These are phyloP conservation scores for Ploettnerulaceae sp. DNA, from an alignment of 2,329 filamentous ascomycete genomes.

Conservation along the genomic window DNA sequence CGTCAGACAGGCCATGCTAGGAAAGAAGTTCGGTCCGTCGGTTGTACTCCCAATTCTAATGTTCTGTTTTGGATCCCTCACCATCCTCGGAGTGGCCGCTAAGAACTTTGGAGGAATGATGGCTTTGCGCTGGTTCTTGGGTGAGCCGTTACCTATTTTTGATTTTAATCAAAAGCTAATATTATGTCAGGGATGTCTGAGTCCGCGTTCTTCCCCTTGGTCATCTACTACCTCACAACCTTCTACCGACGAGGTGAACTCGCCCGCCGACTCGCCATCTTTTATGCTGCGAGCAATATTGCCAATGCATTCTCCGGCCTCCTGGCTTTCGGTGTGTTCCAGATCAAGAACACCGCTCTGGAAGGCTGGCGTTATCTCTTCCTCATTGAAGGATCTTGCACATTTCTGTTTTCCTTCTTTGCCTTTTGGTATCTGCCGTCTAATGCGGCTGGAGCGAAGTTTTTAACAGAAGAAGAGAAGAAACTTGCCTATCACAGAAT, in stretches of 20 bases:
- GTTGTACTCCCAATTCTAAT: slow-evolving; percentile 63
- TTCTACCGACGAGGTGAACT: slow-evolving; percentile 71
- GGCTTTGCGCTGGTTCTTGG: slow-evolving; percentile 64
- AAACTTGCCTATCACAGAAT: slow-evolving; percentile 34
- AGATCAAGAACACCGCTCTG: slow-evolving; percentile 45
- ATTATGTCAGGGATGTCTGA: slow-evolving; percentile 48
- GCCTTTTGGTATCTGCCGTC: slow-evolving; percentile 36
- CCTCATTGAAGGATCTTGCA: slow-evolving; percentile 38
- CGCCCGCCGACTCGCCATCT: slow-evolving; percentile 64
- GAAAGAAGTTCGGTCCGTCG: slow-evolving; percentile 62
- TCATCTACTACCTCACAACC: slow-evolving; percentile 52
- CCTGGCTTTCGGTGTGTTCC: slow-evolving; percentile 41
- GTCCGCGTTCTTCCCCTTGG: slow-evolving; percentile 63
- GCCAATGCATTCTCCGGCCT: slow-evolving; percentile 57
- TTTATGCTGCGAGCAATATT: slow-evolving; percentile 72
- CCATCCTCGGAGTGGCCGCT: slow-evolving; percentile 47
- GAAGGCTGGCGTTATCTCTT: slow-evolving; percentile 50
- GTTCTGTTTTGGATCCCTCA: slow-evolving; percentile 62
- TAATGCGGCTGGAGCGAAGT: slow-evolving; percentile 29
- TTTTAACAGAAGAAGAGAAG: slow-evolving; percentile 33
- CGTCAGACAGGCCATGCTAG: slow-evolving; percentile 47
- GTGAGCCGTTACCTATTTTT: slow-evolving; percentile 29
- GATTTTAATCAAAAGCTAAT: slow-evolving; percentile 2
- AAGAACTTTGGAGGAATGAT: slow-evolving; percentile 62
- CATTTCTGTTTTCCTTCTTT: slow-evolving; percentile 31